These are phyloP conservation scores for Eragrostis nindensis DNA, from an alignment of 176 grass and related monocot species.

Conservation along the genomic window DNA sequence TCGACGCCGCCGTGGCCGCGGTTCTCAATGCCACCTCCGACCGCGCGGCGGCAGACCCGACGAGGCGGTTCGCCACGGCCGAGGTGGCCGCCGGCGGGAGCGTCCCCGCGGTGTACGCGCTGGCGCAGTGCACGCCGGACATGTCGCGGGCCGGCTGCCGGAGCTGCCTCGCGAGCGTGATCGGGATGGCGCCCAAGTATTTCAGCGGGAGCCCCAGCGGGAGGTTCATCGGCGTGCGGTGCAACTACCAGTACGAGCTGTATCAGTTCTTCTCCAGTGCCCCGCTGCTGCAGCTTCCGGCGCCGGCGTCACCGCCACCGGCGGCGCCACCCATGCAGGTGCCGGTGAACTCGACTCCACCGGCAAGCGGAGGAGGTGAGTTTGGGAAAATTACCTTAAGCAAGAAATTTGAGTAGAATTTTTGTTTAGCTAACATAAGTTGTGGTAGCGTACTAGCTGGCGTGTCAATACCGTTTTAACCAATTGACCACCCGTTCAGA, in stretches of 20 bases:
- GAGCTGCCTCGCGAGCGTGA: neutral
- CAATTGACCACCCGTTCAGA: neutral
- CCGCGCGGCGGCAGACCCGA: conserved; percentile 36
- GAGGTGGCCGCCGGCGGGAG: neutral
- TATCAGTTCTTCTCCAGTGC: neutral
- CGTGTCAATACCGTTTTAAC: neutral
- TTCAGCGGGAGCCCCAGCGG: conserved; percentile 1
- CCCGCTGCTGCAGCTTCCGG: conserved; percentile 32
- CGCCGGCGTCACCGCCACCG: neutral
- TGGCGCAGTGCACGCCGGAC: conserved; percentile 58
- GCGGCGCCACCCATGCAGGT: neutral
- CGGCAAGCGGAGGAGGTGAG: neutral
- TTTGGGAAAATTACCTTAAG: neutral
- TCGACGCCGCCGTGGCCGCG: conserved; percentile 18
- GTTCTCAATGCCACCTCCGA: conserved; percentile 34
- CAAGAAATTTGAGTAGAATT: neutral
- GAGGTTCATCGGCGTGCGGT: neutral
- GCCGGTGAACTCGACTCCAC: neutral
- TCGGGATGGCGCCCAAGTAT: neutral
- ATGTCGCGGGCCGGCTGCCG: conserved; percentile 29
- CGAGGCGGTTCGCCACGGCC: conserved; percentile 33
- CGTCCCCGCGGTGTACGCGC: conserved; percentile 26
- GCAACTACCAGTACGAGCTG: conserved; percentile 46
- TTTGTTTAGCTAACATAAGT: too few species aligned
- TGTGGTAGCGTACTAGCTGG: too few species aligned